Evolutionary conservation across 371 early-diverging fungal species (phyloP), one percentile per base, ranked within the genome.

Genomic region (Mucor ambiguus): DNA sequence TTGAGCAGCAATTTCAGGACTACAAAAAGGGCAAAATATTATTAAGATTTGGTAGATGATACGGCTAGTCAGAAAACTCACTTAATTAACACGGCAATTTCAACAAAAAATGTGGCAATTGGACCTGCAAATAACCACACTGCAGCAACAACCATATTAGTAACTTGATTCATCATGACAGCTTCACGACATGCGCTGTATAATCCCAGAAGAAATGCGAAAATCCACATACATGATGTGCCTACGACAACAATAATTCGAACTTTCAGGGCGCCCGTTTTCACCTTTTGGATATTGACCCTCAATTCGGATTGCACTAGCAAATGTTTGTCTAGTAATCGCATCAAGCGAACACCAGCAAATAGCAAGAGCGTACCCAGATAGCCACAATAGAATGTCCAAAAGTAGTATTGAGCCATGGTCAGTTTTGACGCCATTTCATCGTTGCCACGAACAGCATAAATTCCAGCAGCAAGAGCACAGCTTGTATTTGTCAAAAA

Each of bases 61-160:
- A 62, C 18, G 18, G 16, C 20, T 11, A 12, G 3, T 22, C 6
- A 20, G 41, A 56, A 26, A 33, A 2, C 75, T 29, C 69, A 78
- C 79, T 77, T 77, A 11, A 79, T 62, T 12, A 79, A 49, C 12
- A 79, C 32, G 0, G 75, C 73, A 11, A 70, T 6, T 44, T 69
- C 75, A 2, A 79, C 61, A 28, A 79, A 52, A 14, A 76, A 55
- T 4, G 73, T 71, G 16, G 77, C 75, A 1, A 77, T 32, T 12
- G 63, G 49, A 37, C 75, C 75, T 22, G 68, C 64, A 66, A 68
- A 77, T 33, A 64, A 64, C 75, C 77, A 75, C 0, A 73, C 49
- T 14, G 66, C 56, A 12, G 68, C 63, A 16, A 80, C 61, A 1
- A 69, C 29, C 26, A 77, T 48, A 58, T 75, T 77, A 29, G 60